These are phyloP conservation scores for Spiraea crenata DNA, from an alignment of 331 rosid species.

Conservation along the genomic window DNA sequence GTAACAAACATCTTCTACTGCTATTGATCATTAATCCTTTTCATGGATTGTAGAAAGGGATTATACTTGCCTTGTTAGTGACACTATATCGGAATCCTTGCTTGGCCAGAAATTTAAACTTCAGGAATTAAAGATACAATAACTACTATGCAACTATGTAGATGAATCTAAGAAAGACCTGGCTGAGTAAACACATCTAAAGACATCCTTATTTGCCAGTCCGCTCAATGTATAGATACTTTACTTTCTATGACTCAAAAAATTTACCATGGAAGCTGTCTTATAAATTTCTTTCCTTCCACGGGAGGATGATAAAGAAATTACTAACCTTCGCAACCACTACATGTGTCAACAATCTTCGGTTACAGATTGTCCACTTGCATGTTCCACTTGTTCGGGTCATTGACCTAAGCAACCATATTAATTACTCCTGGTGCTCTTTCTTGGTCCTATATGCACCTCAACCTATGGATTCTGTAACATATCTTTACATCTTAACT, in stretches of 20 bases:
- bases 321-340: neutral
- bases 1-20: neutral
- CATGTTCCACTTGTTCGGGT: neutral
- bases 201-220: neutral
- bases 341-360: neutral
- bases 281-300: neutral
- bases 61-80: neutral
- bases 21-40: neutral
- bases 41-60: neutral
- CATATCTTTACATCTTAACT: neutral
- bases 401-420: neutral
- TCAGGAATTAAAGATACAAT: neutral
- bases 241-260: neutral
- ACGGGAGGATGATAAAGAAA: neutral
- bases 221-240: neutral
- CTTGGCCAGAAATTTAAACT: constrained; percentile 6
- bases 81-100: neutral
- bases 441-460: neutral
- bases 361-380: neutral
- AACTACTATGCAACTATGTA: neutral
- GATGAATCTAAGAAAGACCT: neutral
- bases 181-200: neutral
- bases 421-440: neutral
- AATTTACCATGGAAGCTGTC: neutral
- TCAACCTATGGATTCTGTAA: neutral